Conservation (phyloP, 768 basidiomycete genomes). For the Phanerochaete carnosa region DNA sequence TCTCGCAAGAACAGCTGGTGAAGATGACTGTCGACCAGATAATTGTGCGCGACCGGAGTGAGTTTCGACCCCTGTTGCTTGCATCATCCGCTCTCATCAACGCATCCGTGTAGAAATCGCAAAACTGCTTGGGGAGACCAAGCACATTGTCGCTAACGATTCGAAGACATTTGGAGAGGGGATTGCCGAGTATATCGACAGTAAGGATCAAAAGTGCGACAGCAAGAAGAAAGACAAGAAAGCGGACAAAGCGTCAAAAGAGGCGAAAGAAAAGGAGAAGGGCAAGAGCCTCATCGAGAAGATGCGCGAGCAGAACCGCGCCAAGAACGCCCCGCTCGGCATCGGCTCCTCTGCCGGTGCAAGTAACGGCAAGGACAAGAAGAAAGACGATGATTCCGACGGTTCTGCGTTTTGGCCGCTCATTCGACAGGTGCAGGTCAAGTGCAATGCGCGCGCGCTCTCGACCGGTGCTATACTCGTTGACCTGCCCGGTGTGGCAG, state of each 20-base stretch:
- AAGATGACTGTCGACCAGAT: constrained; percentile 51
- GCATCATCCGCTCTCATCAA: neutral
- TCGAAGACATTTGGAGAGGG: constrained; percentile 51
- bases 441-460: constrained; percentile 47
- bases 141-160: constrained; percentile 47
- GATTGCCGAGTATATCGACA: constrained; percentile 63
- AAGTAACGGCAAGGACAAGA: neutral
- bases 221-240: constrained; percentile 37
- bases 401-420: constrained; percentile 57
- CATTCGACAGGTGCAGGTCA: constrained; percentile 60
- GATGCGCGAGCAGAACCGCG: constrained; percentile 29
- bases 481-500: constrained; percentile 63
- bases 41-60: constrained; percentile 44
- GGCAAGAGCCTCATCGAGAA: constrained; percentile 14
- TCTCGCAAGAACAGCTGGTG: constrained; percentile 45
- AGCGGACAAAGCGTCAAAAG: constrained; percentile 25
- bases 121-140: constrained; percentile 47
- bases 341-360: neutral
- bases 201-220: constrained; percentile 54
- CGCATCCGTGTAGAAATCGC: constrained; percentile 36
- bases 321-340: constrained; percentile 24
- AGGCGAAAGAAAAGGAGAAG: constrained; percentile 18
- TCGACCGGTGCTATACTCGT: constrained; percentile 61
- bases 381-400: constrained; percentile 20
- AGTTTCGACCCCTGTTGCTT: constrained; percentile 11